Conservation (phyloP, 306 rosid genomes). For the Cicer yamashitae region DNA sequence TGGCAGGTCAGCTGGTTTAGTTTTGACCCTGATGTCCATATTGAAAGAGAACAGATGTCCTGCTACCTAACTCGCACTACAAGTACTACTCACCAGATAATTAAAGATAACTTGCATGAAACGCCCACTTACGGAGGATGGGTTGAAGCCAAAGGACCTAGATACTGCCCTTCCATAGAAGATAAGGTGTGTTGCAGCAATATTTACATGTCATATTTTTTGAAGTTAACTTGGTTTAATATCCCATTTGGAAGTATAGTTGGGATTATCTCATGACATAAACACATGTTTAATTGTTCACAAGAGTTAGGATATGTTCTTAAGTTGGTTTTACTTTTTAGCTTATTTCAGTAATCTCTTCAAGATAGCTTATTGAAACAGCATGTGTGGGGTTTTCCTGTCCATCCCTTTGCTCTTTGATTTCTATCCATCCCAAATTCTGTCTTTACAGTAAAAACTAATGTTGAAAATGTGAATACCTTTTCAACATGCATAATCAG, state of each 20-base stretch:
- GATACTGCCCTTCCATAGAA: conserved; percentile 99
- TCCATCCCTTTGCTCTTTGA: neutral
- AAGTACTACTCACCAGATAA: conserved; percentile 82
- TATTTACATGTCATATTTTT: conserved; percentile 2
- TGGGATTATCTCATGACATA: conserved; percentile 5
- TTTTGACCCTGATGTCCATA: conserved; percentile 90
- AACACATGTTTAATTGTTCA: neutral
- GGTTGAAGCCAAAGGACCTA: conserved; percentile 98
- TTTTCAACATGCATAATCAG: neutral
- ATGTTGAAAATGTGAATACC: neutral
- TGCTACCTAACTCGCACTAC: conserved; percentile 97
- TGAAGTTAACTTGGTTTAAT: conserved; percentile 11
- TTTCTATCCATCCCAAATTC: neutral
- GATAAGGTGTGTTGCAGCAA: conserved; percentile 72
- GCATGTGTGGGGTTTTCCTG: neutral
- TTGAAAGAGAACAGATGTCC: conserved; percentile 96
- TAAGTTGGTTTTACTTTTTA: neutral
- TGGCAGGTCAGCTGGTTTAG: conserved; percentile 96
- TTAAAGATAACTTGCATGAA: conserved; percentile 89
- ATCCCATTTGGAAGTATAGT: neutral
- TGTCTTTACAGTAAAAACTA: conserved; percentile 5
- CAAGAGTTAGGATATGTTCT: neutral
- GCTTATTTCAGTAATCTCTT: neutral
- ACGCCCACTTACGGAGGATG: conserved; percentile 99
- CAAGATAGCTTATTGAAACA: conserved; percentile 10